Conservation (phyloP, 768 basidiomycete species). For the Fomitopsis pulvina region DNA sequence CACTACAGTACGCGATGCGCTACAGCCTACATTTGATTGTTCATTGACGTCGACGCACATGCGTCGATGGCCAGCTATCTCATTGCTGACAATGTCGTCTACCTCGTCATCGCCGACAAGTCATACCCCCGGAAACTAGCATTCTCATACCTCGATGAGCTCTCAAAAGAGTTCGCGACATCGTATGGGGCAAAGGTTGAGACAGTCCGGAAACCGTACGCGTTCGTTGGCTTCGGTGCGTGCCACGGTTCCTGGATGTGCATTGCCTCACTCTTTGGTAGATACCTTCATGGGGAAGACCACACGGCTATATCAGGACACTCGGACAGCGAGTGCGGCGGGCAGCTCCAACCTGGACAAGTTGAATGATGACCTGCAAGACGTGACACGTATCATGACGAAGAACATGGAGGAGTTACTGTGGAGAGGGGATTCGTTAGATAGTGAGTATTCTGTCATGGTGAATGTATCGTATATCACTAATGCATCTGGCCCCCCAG, state of each 20-base stretch:
- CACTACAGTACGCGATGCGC: constrained; percentile 85
- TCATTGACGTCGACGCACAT: neutral
- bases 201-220: constrained; percentile 91
- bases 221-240: constrained; percentile 96
- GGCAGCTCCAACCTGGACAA: constrained; percentile 66
- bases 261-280: constrained; percentile 23
- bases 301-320: constrained; percentile 90
- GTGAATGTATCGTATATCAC: neutral
- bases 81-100: constrained; percentile 90
- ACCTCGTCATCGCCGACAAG: constrained; percentile 92
- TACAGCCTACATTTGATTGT: constrained; percentile 6
- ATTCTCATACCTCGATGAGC: constrained; percentile 95
- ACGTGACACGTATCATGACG: constrained; percentile 99
- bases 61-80: constrained; percentile 62
- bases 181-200: constrained; percentile 95
- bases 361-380: constrained; percentile 93
- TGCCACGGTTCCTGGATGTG: constrained; percentile 7
- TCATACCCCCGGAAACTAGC: constrained; percentile 96
- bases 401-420: constrained; percentile 99
- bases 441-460: constrained; percentile 50
- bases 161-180: constrained; percentile 91
- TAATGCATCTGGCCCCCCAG: constrained; percentile 30
- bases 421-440: constrained; percentile 96
- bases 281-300: constrained; percentile 99
- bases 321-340: constrained; percentile 73